Evolutionary conservation across 140 eudicot genomes (phyloP).

Genomic region (Bidens hawaiensis): DNA sequence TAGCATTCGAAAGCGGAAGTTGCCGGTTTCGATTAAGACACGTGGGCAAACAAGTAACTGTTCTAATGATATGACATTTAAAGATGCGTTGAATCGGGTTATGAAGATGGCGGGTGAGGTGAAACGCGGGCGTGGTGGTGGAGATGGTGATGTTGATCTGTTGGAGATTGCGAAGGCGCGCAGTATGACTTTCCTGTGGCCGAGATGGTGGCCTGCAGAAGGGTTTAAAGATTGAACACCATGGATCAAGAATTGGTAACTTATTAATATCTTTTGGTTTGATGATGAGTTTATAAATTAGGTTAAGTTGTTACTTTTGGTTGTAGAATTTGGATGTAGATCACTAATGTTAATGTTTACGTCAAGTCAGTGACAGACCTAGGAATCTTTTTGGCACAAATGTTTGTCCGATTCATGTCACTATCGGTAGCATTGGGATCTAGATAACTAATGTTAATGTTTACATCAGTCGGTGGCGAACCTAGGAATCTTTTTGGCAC

Average conservation of each 20-base stretch:
- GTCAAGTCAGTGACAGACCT: too few species aligned
- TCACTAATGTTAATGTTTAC: neutral
- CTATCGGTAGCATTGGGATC: too few species aligned
- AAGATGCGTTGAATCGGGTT: conserved; percentile 20
- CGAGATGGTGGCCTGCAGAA: conserved; percentile 50
- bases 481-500: too few species aligned
- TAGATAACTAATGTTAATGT: too few species aligned
- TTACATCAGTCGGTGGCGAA: too few species aligned
- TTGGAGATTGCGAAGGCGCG: conserved; percentile 34
- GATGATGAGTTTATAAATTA: neutral
- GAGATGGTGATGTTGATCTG: conserved; percentile 6
- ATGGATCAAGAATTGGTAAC: neutral
- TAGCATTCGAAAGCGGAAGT: conserved; percentile 14
- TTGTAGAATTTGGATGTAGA: neutral
- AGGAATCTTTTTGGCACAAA: too few species aligned
- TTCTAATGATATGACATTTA: conserved; percentile 8
- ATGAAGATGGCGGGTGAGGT: conserved; percentile 13
- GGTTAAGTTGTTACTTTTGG: neutral
- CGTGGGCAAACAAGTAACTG: neutral
- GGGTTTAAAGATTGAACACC: conserved; percentile 14
- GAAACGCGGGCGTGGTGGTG: neutral
- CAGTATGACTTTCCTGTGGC: conserved; percentile 40
- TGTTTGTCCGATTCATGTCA: too few species aligned
- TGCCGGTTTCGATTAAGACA: conserved; percentile 22
- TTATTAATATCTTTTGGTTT: neutral